phyloP scores from a whole-genome alignment of 768 basidiomycete genomes.

The Termitomyces sp. region DNA sequence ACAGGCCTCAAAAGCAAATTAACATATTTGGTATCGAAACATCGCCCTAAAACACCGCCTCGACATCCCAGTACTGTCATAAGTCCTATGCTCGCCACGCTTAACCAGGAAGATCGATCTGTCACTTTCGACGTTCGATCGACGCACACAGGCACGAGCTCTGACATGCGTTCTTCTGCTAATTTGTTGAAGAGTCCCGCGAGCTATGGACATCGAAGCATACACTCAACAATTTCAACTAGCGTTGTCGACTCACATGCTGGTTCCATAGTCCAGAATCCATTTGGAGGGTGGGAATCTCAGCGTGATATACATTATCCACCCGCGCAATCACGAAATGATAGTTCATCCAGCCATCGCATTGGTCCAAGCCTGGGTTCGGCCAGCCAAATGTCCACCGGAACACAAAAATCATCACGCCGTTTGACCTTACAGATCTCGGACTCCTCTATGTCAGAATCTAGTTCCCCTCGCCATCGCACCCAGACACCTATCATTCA shows the following conservation, averaged over 20 bases:
- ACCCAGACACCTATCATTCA: neutral
- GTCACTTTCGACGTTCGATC: neutral
- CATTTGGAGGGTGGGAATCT: neutral
- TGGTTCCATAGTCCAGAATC: neutral
- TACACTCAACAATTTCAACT: constrained; percentile 1
- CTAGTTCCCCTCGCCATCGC: neutral
- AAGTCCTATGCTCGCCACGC: constrained; percentile 10
- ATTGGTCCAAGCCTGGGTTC: neutral
- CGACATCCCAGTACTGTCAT: neutral
- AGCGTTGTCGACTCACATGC: neutral
- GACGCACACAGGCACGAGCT: neutral
- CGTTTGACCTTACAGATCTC: neutral
- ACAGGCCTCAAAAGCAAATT: neutral
- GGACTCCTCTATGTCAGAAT: neutral
- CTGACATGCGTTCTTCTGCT: constrained; percentile 5
- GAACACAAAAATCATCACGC: neutral
- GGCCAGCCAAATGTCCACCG: neutral
- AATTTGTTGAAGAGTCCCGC: neutral
- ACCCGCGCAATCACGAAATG: neutral
- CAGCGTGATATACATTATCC: neutral
- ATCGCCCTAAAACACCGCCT: neutral
- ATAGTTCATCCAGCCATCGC: neutral
- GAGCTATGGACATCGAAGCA: constrained; percentile 2
- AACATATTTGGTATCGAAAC: neutral
- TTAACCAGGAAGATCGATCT: constrained; percentile 1